Evolutionary conservation across 2,329 filamentous ascomycete genomes (phyloP).

Genomic region (Parastagonospora avenae): DNA sequence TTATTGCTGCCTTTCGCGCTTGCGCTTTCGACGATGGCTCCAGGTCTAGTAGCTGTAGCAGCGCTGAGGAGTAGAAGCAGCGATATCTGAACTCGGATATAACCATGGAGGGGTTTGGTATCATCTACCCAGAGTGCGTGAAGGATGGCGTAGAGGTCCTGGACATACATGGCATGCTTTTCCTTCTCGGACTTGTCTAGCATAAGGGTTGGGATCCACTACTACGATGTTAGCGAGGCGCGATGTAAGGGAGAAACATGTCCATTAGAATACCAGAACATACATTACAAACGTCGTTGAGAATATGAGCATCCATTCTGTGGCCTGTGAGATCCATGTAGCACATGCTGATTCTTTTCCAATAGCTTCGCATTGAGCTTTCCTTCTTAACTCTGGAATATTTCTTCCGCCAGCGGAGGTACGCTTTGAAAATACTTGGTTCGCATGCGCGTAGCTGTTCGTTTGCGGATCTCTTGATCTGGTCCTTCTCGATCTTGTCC

Average conservation of each 20-base stretch:
- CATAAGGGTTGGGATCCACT: constrained; percentile 21
- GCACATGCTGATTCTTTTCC: too few relatives aligned
- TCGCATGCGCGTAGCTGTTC: constrained; percentile 18
- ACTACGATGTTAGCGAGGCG: constrained; percentile 9
- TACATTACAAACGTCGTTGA: constrained; percentile 22
- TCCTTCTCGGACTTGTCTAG: constrained; percentile 24
- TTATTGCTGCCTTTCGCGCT: constrained; percentile 16
- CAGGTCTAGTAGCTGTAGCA: constrained; percentile 20
- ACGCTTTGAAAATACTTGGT: constrained; percentile 17
- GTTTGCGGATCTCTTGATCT: constrained; percentile 11
- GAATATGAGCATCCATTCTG: constrained; percentile 13
- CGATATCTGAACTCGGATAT: constrained; percentile 20
- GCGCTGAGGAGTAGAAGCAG: constrained; percentile 27
- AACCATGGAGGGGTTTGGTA: constrained; percentile 21
- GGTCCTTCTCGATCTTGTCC: too few relatives aligned
- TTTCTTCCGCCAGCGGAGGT: constrained; percentile 19
- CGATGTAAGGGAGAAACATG: constrained; percentile 4
- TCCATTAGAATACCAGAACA: constrained; percentile 7
- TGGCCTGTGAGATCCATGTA: constrained; percentile 12
- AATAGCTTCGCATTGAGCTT: too few relatives aligned
- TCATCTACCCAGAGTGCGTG: constrained; percentile 24
- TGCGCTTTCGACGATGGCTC: constrained; percentile 17
- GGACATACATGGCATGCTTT: constrained; percentile 27
- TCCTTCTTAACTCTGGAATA: too few relatives aligned
- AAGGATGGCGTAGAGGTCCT: constrained; percentile 27